Base-by-base conservation (phyloP, 345 rosid species). In the Populus pruinosa region DNA sequence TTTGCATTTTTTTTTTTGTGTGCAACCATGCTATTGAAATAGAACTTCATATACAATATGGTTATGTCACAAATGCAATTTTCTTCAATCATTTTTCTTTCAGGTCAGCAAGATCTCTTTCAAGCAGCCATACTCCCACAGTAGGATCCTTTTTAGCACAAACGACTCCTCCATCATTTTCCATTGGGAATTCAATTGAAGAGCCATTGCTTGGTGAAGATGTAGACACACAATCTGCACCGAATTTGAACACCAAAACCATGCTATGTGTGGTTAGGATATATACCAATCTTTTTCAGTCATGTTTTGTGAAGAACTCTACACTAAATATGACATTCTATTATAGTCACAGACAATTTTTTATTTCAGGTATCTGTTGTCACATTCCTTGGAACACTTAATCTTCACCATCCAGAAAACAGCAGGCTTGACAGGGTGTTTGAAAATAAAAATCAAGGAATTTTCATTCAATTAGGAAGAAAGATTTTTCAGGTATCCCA, bases 71-170 rank as follows among this genome's bases (percentile, higher is more conserved):
- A 72, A 59, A 63, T n/a, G 18, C n/a, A 23, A 35, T 69, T n/a
- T 9, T 39, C 31, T 12, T 74, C 13, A 6, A 21, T n/a, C 9
- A n/a, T 31, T 73, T 47, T 47, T 67, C 20, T 53, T 20, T 81
- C 86, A 93, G 98, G 85, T 91, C 97, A 16, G 98, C 98, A 59
- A 87, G 98, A 83, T 93, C 93, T 44, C 78, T 93, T 75, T 82
- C 98, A 35, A 90, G 91, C 53, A 91, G 97, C 82, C 91, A 87
- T 81, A 88, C 91, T 33, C 93, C 98, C 55, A 86, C 88, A 14
- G 81, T 83, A 29, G 93, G 96, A 81, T 87, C 92, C 69, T 77
- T 74, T 76, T 78, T 87, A 81, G 85, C 87, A 56, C 93, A 83
- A 78, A 86, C 87, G 88, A 75, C 86, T 76, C 80, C 88, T 69